Base-by-base conservation (phyloP, 78 protist genomes). In the Salpingoeca rosetta region DNA sequence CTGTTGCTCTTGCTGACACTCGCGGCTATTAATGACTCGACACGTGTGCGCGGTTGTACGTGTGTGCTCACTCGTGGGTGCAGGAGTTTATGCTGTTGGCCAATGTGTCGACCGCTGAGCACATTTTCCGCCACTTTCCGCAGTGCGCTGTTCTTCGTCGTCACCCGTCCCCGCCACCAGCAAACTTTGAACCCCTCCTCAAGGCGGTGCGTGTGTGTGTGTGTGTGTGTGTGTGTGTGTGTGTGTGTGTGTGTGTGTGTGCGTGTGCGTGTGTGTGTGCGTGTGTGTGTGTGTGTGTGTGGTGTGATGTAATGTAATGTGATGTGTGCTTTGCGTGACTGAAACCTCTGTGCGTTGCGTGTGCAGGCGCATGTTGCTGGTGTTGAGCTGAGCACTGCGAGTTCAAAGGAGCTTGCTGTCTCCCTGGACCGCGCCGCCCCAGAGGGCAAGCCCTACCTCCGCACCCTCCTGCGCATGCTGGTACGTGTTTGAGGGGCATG, bases 11-110 rank as follows among this genome's bases (percentile, higher is more conserved):
- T n/a, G n/a, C n/a, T n/a, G n/a, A n/a, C n/a, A n/a, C n/a, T n/a
- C n/a, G n/a, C n/a, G n/a, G n/a, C n/a, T n/a, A n/a, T n/a, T n/a
- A n/a, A n/a, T n/a, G n/a, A n/a, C n/a, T n/a, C n/a, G n/a, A n/a
- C n/a, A n/a, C n/a, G n/a, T n/a, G n/a, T n/a, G n/a, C n/a, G n/a
- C n/a, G n/a, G n/a, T n/a, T n/a, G n/a, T n/a, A n/a, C n/a, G n/a
- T n/a, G n/a, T n/a, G n/a, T n/a, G n/a, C n/a, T n/a, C n/a, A n/a
- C n/a, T n/a, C n/a, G n/a, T n/a, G n/a, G n/a, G 65, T 17, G 17
- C 65, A 51, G 78, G 99, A 97, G 89, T 94, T 92, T 76, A 97
- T 97, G 99, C 80, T 97, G 0, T 88, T 97, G 0, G 99, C 99
- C 45, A 97, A 97, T 83, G 56, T 37, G 84, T 41, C 83, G 39